phyloP scores from a whole-genome alignment of 495 filamentous ascomycete genomes.

The Trichoderma gamsii region DNA sequence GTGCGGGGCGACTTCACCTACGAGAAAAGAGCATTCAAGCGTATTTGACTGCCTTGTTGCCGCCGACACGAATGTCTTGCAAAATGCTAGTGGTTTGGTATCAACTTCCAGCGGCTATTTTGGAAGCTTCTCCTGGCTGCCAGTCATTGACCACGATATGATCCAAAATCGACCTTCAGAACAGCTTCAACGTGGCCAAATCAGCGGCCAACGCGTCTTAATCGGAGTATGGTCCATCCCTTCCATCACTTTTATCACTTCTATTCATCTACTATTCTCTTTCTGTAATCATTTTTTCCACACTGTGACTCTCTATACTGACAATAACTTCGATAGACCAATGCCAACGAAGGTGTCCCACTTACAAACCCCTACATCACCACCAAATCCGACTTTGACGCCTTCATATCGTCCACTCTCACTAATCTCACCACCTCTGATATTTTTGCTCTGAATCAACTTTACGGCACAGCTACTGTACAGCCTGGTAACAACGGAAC shows the following conservation, averaged over 20 bases:
- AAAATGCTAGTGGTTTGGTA: slow-evolving; percentile 53
- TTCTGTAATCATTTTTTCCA: neutral
- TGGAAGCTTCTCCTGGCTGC: slow-evolving; percentile 21
- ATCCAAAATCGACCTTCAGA: slow-evolving; percentile 46
- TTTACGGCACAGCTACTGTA: slow-evolving; percentile 17
- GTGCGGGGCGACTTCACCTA: slow-evolving; percentile 32
- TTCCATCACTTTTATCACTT: neutral
- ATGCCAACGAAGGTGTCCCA: slow-evolving; percentile 45
- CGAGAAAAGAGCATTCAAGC: slow-evolving; percentile 18
- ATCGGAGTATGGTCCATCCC: slow-evolving; percentile 27
- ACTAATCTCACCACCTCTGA: slow-evolving; percentile 44
- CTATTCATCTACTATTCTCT: neutral
- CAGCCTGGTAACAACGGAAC: slow-evolving; percentile 16
- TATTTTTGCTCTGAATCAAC: slow-evolving; percentile 32
- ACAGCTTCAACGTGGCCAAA: slow-evolving; percentile 43
- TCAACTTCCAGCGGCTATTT: slow-evolving; percentile 18
- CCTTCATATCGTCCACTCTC: slow-evolving; percentile 41
- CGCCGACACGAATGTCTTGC: slow-evolving; percentile 44
- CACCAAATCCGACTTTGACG: slow-evolving; percentile 41
- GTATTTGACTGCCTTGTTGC: slow-evolving; percentile 50
- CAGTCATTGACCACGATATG: slow-evolving; percentile 56
- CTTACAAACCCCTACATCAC: slow-evolving; percentile 39
- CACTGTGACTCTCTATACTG: neutral
- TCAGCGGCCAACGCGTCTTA: slow-evolving; percentile 50
- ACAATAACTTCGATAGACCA: slow-evolving; percentile 25